Evolutionary conservation across 2,329 filamentous ascomycete genomes (phyloP).

Genomic region (Penicillium sp.): DNA sequence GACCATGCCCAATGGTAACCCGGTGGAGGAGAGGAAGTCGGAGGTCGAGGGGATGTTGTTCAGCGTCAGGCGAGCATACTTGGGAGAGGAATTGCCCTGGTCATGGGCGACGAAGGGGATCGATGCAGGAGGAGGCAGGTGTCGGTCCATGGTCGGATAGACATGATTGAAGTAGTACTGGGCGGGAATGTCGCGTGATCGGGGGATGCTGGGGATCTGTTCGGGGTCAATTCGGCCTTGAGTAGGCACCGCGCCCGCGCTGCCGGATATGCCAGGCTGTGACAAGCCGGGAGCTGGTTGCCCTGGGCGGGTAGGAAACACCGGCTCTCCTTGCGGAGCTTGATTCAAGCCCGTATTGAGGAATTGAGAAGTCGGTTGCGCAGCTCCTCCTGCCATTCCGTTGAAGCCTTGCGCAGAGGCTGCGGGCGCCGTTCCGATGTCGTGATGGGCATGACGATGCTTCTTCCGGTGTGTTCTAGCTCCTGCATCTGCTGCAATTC

Average conservation of each 20-base stretch:
- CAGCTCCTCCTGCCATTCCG: conserved; percentile 60
- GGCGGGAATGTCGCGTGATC: conserved; percentile 76
- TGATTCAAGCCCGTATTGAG: conserved; percentile 55
- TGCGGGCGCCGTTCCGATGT: conserved; percentile 58
- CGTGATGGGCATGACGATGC: conserved; percentile 89
- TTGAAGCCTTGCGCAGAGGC: conserved; percentile 67
- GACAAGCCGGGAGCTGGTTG: conserved; percentile 26
- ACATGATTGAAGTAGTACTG: conserved; percentile 82
- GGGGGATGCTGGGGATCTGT: conserved; percentile 86
- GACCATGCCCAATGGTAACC: conserved; percentile 79
- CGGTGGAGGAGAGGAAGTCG: conserved; percentile 76
- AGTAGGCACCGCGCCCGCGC: conserved; percentile 58
- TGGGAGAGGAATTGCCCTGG: conserved; percentile 94
- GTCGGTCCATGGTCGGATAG: conserved; percentile 93
- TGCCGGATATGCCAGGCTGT: conserved; percentile 38
- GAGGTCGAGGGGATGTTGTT: conserved; percentile 85
- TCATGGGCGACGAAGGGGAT: conserved; percentile 91
- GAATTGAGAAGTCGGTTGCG: conserved; percentile 57
- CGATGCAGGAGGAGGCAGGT: conserved; percentile 82
- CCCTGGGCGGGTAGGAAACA: conserved; percentile 25
- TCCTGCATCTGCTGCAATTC: conserved; percentile 54
- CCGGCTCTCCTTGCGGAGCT: conserved; percentile 31
- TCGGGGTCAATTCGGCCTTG: conserved; percentile 81
- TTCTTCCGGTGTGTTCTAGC: conserved; percentile 71
- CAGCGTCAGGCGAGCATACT: conserved; percentile 84